These are phyloP conservation scores for Vanderwaltozyma polyspora DNA, from an alignment of 805 yeast genomes.

Conservation along the genomic window DNA sequence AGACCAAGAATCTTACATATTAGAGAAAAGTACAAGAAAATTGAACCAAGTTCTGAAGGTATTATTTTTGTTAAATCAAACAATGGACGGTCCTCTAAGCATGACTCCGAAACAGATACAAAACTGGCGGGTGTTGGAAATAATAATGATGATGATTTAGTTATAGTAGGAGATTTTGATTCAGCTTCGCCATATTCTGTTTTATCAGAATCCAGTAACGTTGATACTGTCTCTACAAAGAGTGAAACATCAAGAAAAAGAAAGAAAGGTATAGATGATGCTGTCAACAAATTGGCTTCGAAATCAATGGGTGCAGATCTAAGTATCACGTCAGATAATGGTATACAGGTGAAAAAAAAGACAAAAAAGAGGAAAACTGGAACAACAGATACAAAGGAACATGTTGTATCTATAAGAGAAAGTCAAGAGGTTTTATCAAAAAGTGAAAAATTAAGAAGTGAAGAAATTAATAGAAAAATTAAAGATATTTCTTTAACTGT, in stretches of 20 bases:
- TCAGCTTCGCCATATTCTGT: background rate
- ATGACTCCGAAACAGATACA: background rate
- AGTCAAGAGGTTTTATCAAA: background rate
- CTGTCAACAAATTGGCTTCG: background rate
- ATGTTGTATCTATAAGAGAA: background rate
- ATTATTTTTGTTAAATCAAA: constrained; percentile 11
- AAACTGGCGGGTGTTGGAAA: too few relatives aligned
- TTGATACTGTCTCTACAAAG: background rate
- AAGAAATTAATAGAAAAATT: background rate
- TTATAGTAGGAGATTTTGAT: background rate
- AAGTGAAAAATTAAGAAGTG: background rate
- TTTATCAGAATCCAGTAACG: background rate
- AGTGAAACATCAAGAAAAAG: background rate
- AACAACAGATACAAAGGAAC: background rate
- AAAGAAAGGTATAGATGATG: background rate
- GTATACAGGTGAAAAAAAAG: background rate
- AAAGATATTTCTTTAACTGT: too few relatives aligned
- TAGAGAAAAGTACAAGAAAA: constrained; percentile 23
- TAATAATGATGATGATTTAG: background rate
- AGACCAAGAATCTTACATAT: constrained; percentile 36
- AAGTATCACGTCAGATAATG: background rate
- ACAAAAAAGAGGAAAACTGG: background rate
- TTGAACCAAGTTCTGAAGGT: constrained; percentile 27
- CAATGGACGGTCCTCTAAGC: background rate
- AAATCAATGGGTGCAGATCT: background rate